Percentiles rank a stretch among this genome's conserved stretches.
These are phyloP conservation scores for Pinus taeda DNA, from an alignment of 75 land plant species.

Conservation along the genomic window DNA sequence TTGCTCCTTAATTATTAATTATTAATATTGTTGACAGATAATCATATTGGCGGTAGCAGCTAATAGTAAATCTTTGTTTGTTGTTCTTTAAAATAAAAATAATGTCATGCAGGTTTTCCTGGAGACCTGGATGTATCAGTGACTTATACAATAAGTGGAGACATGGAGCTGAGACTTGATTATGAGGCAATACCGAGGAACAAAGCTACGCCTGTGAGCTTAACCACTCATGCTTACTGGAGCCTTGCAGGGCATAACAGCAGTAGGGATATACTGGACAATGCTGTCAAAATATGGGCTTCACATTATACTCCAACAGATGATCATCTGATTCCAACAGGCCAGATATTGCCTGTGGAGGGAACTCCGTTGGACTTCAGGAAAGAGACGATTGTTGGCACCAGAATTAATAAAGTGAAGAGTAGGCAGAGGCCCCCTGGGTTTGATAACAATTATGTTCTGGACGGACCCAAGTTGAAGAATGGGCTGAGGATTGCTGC, in stretches of 20 bases:
- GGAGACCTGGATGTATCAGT: conserved; percentile 49
- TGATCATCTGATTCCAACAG: conserved; percentile 60
- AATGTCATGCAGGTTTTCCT: conserved; percentile 49
- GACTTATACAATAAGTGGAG: conserved; percentile 32
- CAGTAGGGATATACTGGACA: conserved; percentile 46
- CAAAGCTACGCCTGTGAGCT: conserved; percentile 70
- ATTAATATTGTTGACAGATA: too few species aligned
- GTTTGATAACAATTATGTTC: conserved; percentile 71
- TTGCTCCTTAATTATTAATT: too few species aligned
- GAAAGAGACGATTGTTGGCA: conserved; percentile 21
- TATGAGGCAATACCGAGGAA: conserved; percentile 51
- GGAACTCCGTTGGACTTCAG: conserved; percentile 72
- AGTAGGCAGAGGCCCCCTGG: conserved; percentile 24
- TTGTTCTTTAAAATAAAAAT: too few species aligned
- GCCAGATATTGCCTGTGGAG: conserved; percentile 29
- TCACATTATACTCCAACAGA: conserved; percentile 57
- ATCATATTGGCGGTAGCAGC: too few species aligned
- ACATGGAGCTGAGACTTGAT: conserved; percentile 24
- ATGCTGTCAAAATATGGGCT: conserved; percentile 42
- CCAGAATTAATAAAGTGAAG: conserved; percentile 23
- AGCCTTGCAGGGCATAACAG: conserved; percentile 69
- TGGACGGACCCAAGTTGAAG: conserved; percentile 17
- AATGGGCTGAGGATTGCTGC: conserved; percentile 39
- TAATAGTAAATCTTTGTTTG: too few species aligned
- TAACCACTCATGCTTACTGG: conserved; percentile 77